Percentiles rank a stretch among this genome's conserved stretches.
Conservation (phyloP, 805 yeast genomes). For the Sugiyamaella lignohabitans region DNA sequence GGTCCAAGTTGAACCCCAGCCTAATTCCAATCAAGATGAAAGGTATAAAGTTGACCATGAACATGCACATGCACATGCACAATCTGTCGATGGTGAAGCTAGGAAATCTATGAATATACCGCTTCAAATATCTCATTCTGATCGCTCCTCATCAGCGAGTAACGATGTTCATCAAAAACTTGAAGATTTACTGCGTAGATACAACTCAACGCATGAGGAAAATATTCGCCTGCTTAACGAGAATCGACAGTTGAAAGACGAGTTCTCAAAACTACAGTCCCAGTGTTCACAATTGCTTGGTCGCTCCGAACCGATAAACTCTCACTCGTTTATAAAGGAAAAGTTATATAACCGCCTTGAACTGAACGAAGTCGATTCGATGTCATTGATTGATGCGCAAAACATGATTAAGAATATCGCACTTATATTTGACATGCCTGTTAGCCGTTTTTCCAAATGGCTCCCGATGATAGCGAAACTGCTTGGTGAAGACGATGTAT, state of each 20-base stretch:
- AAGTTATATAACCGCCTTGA: not conserved
- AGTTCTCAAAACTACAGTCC: not conserved
- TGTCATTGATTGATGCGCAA: conserved; percentile 7
- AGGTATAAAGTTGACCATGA: too few relatives aligned
- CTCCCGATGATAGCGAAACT: conserved; percentile 10
- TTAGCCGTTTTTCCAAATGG: conserved; percentile 6
- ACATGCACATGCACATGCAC: too few relatives aligned
- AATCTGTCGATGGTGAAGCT: too few relatives aligned
- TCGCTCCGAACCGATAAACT: not conserved
- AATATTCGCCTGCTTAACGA: not conserved
- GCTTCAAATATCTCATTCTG: too few relatives aligned
- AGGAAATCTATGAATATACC: too few relatives aligned
- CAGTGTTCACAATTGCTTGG: too few relatives aligned
- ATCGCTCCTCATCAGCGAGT: too few relatives aligned
- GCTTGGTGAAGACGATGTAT: conserved; percentile 10
- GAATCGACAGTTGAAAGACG: not conserved
- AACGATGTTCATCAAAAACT: too few relatives aligned
- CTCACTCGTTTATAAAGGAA: not conserved
- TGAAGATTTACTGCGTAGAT: too few relatives aligned
- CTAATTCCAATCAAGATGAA: too few relatives aligned
- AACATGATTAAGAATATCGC: conserved; percentile 16
- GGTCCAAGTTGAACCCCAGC: too few relatives aligned
- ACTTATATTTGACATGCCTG: conserved; percentile 12
- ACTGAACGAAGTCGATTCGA: conserved; percentile 13
- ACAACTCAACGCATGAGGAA: too few relatives aligned